These are phyloP conservation scores for Candida loeiensis DNA, from an alignment of 805 yeast species.

Conservation along the genomic window DNA sequence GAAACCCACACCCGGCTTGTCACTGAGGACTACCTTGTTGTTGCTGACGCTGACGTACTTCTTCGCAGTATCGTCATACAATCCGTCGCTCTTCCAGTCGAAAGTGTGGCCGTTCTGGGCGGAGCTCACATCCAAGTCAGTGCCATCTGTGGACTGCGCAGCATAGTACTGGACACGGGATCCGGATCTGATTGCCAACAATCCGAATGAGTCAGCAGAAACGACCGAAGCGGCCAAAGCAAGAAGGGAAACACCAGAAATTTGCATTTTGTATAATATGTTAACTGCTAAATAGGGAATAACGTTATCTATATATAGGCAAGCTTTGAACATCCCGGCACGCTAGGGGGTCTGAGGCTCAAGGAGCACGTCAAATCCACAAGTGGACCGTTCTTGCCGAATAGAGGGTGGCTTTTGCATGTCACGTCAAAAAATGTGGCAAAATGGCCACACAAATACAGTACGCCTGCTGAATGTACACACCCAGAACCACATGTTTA, in stretches of 20 bases:
- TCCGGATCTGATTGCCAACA: background rate
- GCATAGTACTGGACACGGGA: background rate
- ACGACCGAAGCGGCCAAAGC: background rate
- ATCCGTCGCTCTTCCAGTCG: background rate
- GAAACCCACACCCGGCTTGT: background rate
- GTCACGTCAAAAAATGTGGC: no score
- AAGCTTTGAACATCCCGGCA: no score
- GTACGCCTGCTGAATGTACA: no score
- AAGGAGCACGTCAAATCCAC: no score
- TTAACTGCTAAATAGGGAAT: background rate
- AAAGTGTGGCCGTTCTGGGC: background rate
- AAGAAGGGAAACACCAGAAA: background rate
- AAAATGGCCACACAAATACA: no score
- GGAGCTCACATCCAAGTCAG: background rate
- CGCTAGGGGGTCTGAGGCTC: no score
- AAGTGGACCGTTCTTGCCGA: no score
- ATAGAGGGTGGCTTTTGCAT: no score
- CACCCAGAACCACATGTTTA: no score
- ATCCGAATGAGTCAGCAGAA: background rate
- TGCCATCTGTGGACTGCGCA: background rate
- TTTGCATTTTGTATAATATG: background rate
- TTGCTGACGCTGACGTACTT: background rate
- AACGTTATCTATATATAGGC: background rate
- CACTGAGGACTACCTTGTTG: background rate
- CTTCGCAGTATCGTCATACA: background rate